A percentile compares a stretch with the other conserved stretches of the same genome.
phyloP scores from a whole-genome alignment of 75 land plant genomes.

The Chamaecyparis obtusa region DNA sequence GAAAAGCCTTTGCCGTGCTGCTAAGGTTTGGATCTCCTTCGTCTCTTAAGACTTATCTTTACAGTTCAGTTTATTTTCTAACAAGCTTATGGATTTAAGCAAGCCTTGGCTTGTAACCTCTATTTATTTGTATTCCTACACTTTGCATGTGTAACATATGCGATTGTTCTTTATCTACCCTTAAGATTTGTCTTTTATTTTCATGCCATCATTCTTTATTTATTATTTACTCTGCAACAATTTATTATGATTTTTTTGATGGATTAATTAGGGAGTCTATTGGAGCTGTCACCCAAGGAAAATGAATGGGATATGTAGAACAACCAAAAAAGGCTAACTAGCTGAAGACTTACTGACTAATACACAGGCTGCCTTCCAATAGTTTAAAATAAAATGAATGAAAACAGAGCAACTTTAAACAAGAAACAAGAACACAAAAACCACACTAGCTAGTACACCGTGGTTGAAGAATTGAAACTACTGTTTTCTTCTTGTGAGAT shows the following conservation, averaged over 20 bases:
- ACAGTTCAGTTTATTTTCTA: not conserved
- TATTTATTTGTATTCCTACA: not conserved
- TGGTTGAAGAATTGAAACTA: no score
- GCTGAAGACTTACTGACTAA: no score
- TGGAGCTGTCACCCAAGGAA: no score
- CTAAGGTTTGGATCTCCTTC: constrained; percentile 56
- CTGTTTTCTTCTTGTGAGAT: no score
- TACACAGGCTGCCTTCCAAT: no score
- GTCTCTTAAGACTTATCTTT: not conserved
- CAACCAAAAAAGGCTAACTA: no score
- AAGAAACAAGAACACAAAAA: no score
- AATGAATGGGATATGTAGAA: no score
- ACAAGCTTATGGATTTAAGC: not conserved
- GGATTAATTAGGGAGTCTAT: not conserved
- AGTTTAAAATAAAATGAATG: no score
- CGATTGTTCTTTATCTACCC: not conserved
- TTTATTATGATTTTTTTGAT: not conserved
- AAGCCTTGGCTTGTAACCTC: not conserved
- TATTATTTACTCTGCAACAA: not conserved
- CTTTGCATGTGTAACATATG: not conserved
- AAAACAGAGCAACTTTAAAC: no score
- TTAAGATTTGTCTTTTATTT: not conserved
- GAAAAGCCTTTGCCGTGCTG: constrained; percentile 81
- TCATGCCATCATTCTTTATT: not conserved
- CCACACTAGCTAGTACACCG: no score